Base-by-base conservation (phyloP, 225 moss, liverwort and hornwort species). In the Pseudisothecium myosuroides region DNA sequence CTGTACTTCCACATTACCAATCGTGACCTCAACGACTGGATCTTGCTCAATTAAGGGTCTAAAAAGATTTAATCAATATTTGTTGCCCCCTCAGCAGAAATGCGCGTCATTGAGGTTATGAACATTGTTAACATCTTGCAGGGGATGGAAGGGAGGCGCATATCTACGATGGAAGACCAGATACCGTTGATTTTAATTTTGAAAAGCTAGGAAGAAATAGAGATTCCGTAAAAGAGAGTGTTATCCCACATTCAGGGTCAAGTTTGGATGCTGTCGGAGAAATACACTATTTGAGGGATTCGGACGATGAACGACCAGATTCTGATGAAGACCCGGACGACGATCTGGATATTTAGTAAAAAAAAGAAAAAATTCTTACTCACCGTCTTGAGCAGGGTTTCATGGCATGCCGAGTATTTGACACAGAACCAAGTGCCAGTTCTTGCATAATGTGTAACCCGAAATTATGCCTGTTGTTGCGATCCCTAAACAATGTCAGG, bases 291-390 rank as follows among this genome's bases (percentile, higher is more conserved):
- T 89, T 97, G 69, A 93, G 99, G 39, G 99, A 99, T 79, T 99
- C 99, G 3, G 99, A 99, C 84, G 96, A 96, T 91, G 99, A 99
- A 92, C 92, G 92, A 37, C 99, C 97, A n/a, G 99, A 99, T 92
- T 99, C 99, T 79, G 99, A 99, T 85, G 99, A 99, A 93, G 99
- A 99, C 85, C 99, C 99, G 14, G 99, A 99, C 86, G 99, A 99
- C 87, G 99, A 99, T 88, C 93, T 99, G 43, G 99, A 99, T 83
- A 96, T 99, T 52, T 99, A 91, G 90, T 59, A 83, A 21, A n/a
- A 26, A 24, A 62, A 36, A 50, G 22, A 11, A 1, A 16, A 23
- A 82, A 65, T n/a, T 47, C 80, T 39, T 11, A 65, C 36, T 45
- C 62, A 61, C 45, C 10, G 45, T 62, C 47, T 82, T 26, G 20